Conservation (phyloP, 2,329 filamentous ascomycete genomes). For the Colletotrichum destructivum region DNA sequence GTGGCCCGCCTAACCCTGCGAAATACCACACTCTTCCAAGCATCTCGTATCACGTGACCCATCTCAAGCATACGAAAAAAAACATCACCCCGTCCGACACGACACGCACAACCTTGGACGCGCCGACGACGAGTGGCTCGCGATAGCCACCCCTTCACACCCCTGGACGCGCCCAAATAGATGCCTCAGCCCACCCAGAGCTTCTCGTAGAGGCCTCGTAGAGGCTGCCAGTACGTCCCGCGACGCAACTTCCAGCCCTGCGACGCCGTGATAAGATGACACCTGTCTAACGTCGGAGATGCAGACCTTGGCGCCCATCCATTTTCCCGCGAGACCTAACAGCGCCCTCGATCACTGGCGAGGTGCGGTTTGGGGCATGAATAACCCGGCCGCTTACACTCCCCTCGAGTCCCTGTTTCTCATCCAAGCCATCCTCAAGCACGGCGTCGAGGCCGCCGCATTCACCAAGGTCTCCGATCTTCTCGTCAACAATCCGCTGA, state of each 20-base stretch:
- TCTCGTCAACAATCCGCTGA: constrained; percentile 80
- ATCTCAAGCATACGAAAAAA: constrained; percentile 16
- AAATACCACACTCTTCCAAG: constrained; percentile 20
- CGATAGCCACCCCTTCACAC: constrained; percentile 30
- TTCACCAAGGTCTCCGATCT: constrained; percentile 82
- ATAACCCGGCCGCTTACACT: constrained; percentile 77
- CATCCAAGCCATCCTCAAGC: constrained; percentile 82
- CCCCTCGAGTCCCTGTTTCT: constrained; percentile 88
- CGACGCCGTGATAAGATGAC: constrained; percentile 32
- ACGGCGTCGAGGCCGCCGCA: constrained; percentile 75
- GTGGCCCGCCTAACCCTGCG: constrained; percentile 24
- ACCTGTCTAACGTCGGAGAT: constrained; percentile 35
- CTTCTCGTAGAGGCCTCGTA: constrained; percentile 43
- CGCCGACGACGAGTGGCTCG: constrained; percentile 35
- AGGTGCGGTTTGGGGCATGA: constrained; percentile 71
- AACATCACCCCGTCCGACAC: constrained; percentile 27
- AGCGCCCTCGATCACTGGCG: constrained; percentile 70
- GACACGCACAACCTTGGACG: constrained; percentile 34
- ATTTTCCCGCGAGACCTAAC: constrained; percentile 67
- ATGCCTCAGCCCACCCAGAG: constrained; percentile 39
- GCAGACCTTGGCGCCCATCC: constrained; percentile 69
- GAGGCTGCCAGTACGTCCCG: constrained; percentile 43
- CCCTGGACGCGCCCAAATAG: constrained; percentile 39
- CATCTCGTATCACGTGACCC: constrained; percentile 36
- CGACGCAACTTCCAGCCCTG: constrained; percentile 39